Evolutionary conservation across 495 filamentous ascomycete genomes (phyloP), one percentile per base, ranked within the genome.

Genomic region (Tuber brumale): DNA sequence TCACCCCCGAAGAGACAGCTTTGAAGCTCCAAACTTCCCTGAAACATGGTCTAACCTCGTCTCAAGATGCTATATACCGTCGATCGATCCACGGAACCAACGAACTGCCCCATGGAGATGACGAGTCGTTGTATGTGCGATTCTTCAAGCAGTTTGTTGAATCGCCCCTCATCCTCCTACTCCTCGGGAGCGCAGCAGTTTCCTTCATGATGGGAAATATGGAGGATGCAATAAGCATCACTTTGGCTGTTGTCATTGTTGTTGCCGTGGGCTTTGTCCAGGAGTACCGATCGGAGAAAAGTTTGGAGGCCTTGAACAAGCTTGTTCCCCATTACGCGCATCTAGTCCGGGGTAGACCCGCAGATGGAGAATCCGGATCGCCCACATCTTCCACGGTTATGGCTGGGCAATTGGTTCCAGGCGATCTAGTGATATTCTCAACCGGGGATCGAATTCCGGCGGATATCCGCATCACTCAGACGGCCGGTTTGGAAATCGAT

Each of bases 61-160:
- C 90, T 9, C 81, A 80, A 44, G 93, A 97, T 84, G 94, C 93
- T 21, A 88, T 92, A 76, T 86, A 92, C 42, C 90, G 95, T 74
- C 86, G 97, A 43, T 88, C 90, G 75, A 89, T 90, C 74, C 88
- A 95, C 87, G 95, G 95, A 39, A 90, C 92, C 16, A 99, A 99
- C 83, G 95, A 99, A 84, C 91, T 99, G 69, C 93, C 95, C 9
- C 93, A 94, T 79, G 93, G 97, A 74, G 91, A 94, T 76, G 93
- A 94, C 7, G 95, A 99, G 85, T 94, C 95, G 23, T 85, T 97
- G 72, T 98, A 95, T 92, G 85, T 97, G 43, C 92, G 94, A 73
- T 99, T 99, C 81, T 84, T 97, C 79, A 94, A 96, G 84, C 95
- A 99, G 83, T 99, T 99, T 85, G 91, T 93, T 80, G 95, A 99